These are phyloP conservation scores for Salix koriyanagi DNA, from an alignment of 345 rosid species.

Conservation along the genomic window DNA sequence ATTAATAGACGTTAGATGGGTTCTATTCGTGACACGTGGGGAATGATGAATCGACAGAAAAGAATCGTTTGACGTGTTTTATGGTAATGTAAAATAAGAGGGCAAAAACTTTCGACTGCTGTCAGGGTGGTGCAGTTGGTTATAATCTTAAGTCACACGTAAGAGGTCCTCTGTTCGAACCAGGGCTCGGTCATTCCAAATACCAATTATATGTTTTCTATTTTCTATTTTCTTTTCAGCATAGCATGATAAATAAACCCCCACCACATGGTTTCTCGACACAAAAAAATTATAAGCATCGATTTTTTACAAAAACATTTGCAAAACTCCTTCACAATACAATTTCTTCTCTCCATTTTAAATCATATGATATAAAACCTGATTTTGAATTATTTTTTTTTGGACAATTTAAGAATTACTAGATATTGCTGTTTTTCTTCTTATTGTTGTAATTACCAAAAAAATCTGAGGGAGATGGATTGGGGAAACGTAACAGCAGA, in stretches of 20 bases:
- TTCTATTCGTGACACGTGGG: background rate
- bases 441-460: background rate
- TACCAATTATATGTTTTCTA: too few species aligned
- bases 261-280: background rate
- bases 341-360: background rate
- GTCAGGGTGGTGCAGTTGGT: conserved; percentile 66
- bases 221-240: background rate
- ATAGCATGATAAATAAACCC: background rate
- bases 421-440: too few species aligned
- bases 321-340: background rate
- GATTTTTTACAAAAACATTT: background rate
- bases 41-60: too few species aligned
- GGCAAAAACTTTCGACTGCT: accelerated
- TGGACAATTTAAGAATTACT: background rate
- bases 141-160: conserved; percentile 66
- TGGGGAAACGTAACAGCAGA: conserved; percentile 96
- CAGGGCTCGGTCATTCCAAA: conserved; percentile 17
- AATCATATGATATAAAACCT: background rate
- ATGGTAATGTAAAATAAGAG: accelerated
- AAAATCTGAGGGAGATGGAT: conserved; percentile 52
- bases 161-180: conserved; percentile 67
- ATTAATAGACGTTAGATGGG: background rate
- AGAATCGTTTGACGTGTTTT: too few species aligned
- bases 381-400: background rate
- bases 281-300: background rate